Base-by-base conservation (phyloP, 768 basidiomycete species). In the Tylopilus vinaceipallidus region DNA sequence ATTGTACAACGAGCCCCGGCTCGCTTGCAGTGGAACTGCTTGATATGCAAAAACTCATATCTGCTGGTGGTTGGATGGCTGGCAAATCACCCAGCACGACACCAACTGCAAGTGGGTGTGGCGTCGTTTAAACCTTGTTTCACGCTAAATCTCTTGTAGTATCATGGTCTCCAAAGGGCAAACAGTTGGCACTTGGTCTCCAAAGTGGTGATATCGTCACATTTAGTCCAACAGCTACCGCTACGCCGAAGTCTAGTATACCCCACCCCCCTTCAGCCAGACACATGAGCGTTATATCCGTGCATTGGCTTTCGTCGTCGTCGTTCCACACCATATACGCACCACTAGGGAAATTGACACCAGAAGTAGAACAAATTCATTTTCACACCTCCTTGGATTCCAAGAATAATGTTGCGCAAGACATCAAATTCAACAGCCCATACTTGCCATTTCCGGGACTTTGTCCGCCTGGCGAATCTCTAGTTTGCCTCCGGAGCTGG, bases 141-240 rank as follows among this genome's bases (percentile, higher is more conserved):
- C 22, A 39, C 19, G 23, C 57, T 58, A 42, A 50, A 55, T 30
- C 45, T 9, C 20, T n/a, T 45, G 38, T 49, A 91, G 90, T 85
- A 9, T 79, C 86, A 12, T 92, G 90, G 89, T 91, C 89, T 3
- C 86, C 89, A 2, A 90, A 89, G 64, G 90, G 89, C 38, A 92
- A 89, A 62, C 89, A 91, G 48, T 73, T 92, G 35, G 88, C 87
- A 1, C 78, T 92, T 39, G 90, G 85, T 20, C 68, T 90, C 14
- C 78, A 78, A 55, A 76, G 74, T 17, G 88, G 89, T 3, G 84
- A 86, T 46, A 83, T 91, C 33, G 63, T 88, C 35, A 82, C 86
- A 0, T 91, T 81, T 62, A 74, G 77, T 33, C 75, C 84, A 20
- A 72, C 72, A 11, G 80, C 81, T 47, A 79, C 79, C 10, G 68